Evolutionary conservation across 2,329 filamentous ascomycete species (phyloP).

Genomic region (Alternaria sp.): DNA sequence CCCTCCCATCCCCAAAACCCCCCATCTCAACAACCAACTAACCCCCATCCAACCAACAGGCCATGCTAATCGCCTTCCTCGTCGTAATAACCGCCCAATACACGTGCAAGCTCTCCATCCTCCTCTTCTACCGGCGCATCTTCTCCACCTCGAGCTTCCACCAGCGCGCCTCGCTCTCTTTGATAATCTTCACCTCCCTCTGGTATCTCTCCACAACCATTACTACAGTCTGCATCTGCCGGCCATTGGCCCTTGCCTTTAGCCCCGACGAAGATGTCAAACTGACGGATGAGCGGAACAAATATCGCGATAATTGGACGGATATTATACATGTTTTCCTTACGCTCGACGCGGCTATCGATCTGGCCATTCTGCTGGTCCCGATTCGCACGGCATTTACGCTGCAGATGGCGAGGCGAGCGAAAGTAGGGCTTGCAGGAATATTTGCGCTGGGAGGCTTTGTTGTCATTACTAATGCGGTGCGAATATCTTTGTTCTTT

Average conservation of each 20-base stretch:
- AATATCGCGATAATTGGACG: no score
- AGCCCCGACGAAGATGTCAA: no score
- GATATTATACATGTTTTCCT: no score
- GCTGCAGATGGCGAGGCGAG: background rate
- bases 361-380: background rate
- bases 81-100: background rate
- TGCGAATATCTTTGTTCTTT: no score
- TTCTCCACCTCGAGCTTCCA: background rate
- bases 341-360: background rate
- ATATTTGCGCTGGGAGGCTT: background rate
- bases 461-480: background rate
- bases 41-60: no score
- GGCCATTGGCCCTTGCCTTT: no score
- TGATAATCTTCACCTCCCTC: background rate
- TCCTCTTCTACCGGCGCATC: conserved; percentile 3
- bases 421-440: background rate
- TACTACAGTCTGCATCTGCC: no score
- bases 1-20: no score
- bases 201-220: no score
- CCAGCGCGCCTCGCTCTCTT: background rate
- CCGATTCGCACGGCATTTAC: background rate
- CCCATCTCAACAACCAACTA: no score
- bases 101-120: background rate
- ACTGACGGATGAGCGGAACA: no score
- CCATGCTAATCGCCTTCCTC: background rate